Conservation (phyloP, 208 protist genomes). For the Blechomonas ayalai region DNA sequence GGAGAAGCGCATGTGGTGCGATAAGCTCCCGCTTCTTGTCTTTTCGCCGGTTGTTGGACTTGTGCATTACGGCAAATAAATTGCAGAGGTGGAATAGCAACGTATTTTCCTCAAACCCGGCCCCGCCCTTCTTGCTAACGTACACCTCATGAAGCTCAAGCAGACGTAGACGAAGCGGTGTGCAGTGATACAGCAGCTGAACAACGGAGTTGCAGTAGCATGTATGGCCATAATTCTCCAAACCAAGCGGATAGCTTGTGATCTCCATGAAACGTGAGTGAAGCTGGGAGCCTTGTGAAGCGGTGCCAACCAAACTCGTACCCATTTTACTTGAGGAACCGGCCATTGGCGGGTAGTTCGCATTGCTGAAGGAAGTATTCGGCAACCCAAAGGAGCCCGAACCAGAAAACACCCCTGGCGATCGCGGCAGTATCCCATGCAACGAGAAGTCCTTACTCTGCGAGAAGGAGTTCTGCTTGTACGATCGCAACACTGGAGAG, state of each 20-base stretch:
- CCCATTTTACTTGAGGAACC: neutral
- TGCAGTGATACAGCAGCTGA: slow-evolving; percentile 88
- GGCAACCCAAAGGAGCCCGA: too few species aligned
- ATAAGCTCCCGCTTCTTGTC: slow-evolving; percentile 36
- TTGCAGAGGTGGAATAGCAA: slow-evolving; percentile 54
- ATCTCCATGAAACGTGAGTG: slow-evolving; percentile 73
- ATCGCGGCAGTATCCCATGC: slow-evolving; percentile 1
- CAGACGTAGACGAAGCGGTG: slow-evolving; percentile 67
- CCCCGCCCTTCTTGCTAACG: slow-evolving; percentile 30
- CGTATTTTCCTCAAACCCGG: slow-evolving; percentile 56
- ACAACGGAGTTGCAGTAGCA: slow-evolving; percentile 89
- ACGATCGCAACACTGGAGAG: slow-evolving; percentile 66
- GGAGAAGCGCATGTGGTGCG: slow-evolving; percentile 35
- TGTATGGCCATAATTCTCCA: slow-evolving; percentile 90
- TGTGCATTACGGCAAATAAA: slow-evolving; percentile 80
- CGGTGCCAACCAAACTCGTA: slow-evolving; percentile 2
- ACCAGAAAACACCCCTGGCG: neutral
- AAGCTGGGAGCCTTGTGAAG: slow-evolving; percentile 11
- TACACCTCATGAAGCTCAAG: slow-evolving; percentile 69
- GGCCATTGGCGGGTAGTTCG: neutral
- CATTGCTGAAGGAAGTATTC: slow-evolving; percentile 1
- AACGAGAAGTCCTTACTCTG: slow-evolving; percentile 3
- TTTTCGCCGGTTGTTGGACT: slow-evolving; percentile 59
- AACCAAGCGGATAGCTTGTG: slow-evolving; percentile 56
- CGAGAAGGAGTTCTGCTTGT: slow-evolving; percentile 49